Percentiles rank a stretch among this genome's conserved stretches.
Conservation (phyloP, 2,329 filamentous ascomycete genomes). For the Calonectria pseudoturangicola region DNA sequence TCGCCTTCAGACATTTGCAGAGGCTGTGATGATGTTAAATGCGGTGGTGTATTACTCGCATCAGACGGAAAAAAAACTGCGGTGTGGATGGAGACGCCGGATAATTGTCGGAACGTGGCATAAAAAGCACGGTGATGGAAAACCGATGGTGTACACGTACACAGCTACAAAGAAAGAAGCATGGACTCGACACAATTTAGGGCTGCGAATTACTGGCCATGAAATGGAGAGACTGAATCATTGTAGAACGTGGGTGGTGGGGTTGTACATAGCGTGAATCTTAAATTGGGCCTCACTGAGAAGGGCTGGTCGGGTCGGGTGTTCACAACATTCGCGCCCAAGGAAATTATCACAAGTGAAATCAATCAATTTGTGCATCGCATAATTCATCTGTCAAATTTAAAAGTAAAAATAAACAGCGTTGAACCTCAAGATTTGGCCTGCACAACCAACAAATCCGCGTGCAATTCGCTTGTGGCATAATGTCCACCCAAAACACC, state of each 20-base stretch:
- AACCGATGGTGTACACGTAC: too few relatives aligned
- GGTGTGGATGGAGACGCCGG: neutral
- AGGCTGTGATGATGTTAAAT: neutral
- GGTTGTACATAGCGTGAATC: too few relatives aligned
- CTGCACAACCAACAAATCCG: constrained; percentile 28
- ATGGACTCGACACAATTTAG: too few relatives aligned
- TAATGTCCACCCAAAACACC: constrained; percentile 29
- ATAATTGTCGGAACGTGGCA: neutral
- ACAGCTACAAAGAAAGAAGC: too few relatives aligned
- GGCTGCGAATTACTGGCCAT: too few relatives aligned
- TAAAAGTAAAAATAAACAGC: neutral
- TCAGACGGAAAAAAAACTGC: neutral
- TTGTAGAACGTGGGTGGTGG: too few relatives aligned
- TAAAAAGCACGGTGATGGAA: too few relatives aligned
- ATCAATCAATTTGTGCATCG: neutral
- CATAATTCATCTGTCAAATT: constrained; percentile 4
- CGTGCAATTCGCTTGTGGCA: constrained; percentile 24
- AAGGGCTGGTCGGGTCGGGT: too few relatives aligned
- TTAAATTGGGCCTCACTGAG: too few relatives aligned
- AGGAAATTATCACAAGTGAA: neutral
- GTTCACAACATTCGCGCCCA: neutral
- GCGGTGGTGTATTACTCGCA: neutral
- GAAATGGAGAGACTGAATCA: too few relatives aligned
- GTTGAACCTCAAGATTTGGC: neutral
- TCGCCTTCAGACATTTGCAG: neutral